Evolutionary conservation across 192 early-diverging fungal genomes (phyloP).

Genomic region (Backusella psychrophila): DNA sequence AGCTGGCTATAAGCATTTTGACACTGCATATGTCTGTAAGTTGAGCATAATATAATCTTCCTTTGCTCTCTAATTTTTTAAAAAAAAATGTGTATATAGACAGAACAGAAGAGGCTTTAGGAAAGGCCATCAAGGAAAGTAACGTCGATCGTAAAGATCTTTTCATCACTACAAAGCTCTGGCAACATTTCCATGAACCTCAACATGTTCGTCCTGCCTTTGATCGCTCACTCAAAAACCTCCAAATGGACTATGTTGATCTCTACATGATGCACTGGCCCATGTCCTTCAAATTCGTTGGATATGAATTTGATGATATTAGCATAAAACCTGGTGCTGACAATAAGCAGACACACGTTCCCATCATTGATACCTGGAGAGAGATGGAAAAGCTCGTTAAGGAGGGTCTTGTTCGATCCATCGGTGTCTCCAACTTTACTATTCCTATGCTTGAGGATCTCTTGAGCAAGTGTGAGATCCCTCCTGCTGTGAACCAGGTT

Average conservation of each 20-base stretch:
- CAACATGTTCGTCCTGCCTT: slow-evolving; percentile 49
- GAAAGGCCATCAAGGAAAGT: slow-evolving; percentile 57
- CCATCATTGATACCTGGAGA: slow-evolving; percentile 56
- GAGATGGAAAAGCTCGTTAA: slow-evolving; percentile 76
- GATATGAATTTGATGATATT: slow-evolving; percentile 30
- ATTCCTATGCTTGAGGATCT: slow-evolving; percentile 58
- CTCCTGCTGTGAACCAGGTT: slow-evolving; percentile 68
- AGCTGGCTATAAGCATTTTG: slow-evolving; percentile 26
- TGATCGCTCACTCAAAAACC: slow-evolving; percentile 47
- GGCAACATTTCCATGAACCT: slow-evolving; percentile 52
- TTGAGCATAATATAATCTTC: not conserved
- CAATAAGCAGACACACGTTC: slow-evolving; percentile 54
- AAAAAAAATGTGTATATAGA: not conserved
- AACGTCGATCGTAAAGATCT: slow-evolving; percentile 63
- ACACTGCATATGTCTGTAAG: slow-evolving; percentile 28
- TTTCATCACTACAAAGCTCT: slow-evolving; percentile 74
- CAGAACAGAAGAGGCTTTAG: slow-evolving; percentile 33
- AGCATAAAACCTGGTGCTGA: slow-evolving; percentile 33
- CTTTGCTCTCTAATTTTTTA: not conserved
- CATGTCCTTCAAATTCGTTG: slow-evolving; percentile 40
- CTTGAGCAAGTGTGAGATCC: slow-evolving; percentile 56
- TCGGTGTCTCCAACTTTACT: slow-evolving; percentile 82
- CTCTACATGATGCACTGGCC: slow-evolving; percentile 80
- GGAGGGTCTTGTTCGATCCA: slow-evolving; percentile 55
- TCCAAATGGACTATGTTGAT: slow-evolving; percentile 66